These are phyloP conservation scores for Annulohypoxylon bovei DNA, from an alignment of 495 filamentous ascomycete species.

Conservation along the genomic window DNA sequence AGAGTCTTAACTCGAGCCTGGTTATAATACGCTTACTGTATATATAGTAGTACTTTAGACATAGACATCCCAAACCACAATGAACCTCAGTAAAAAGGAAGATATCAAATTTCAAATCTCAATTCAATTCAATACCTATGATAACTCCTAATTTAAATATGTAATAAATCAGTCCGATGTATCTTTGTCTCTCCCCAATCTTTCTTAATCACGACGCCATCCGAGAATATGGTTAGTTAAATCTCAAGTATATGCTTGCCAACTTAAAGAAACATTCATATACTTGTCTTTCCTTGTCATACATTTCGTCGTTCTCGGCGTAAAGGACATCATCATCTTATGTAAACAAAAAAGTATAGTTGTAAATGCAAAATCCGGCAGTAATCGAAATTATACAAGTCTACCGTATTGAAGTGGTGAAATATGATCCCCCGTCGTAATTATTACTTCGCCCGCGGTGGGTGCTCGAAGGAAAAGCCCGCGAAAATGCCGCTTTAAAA, in stretches of 20 bases:
- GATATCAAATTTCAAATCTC: constrained; percentile 12
- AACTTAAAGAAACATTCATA: constrained; percentile 13
- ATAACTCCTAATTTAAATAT: constrained; percentile 35
- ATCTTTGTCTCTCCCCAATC: constrained; percentile 26
- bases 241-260: constrained; percentile 27
- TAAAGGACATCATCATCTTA: constrained; percentile 20
- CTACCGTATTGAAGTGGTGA: constrained; percentile 28
- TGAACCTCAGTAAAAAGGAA: neutral
- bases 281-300: constrained; percentile 22
- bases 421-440: constrained; percentile 7
- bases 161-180: constrained; percentile 30
- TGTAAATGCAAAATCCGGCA: constrained; percentile 27
- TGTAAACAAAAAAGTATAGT: constrained; percentile 24
- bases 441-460: constrained; percentile 19
- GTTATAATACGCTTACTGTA: neutral
- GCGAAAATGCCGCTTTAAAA: constrained; percentile 43
- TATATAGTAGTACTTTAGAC: neutral
- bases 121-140: constrained; percentile 31
- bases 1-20: neutral
- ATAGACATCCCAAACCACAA: constrained; percentile 8
- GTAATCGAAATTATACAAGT: constrained; percentile 33
- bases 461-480: constrained; percentile 35
- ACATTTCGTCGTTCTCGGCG: constrained; percentile 40
- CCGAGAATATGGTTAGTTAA: constrained; percentile 18
- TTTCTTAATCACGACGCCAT: constrained; percentile 28